Evolutionary conservation across 495 filamentous ascomycete species (phyloP).

Genomic region (Xylaria sp.): DNA sequence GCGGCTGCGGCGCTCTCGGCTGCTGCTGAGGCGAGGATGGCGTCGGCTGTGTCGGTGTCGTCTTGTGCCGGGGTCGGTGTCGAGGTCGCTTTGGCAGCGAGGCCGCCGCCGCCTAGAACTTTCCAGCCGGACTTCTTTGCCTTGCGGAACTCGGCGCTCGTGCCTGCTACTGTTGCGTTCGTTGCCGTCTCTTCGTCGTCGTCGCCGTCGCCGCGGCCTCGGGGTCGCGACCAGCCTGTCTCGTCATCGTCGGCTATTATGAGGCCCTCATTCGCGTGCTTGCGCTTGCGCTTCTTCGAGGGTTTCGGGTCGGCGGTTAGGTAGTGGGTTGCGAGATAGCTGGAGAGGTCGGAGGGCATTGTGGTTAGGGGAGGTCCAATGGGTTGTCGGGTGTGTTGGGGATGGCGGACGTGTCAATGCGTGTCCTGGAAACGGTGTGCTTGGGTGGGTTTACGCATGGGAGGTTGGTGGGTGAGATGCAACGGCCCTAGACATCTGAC

Average conservation of each 20-base stretch:
- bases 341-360: constrained; percentile 72
- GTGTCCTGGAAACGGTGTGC: not conserved
- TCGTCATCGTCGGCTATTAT: constrained; percentile 93
- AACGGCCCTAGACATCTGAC: not conserved
- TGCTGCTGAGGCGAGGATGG: constrained; percentile 78
- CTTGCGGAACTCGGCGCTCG: constrained; percentile 74
- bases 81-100: constrained; percentile 28
- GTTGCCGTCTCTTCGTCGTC: constrained; percentile 48
- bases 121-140: constrained; percentile 83
- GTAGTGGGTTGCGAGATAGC: constrained; percentile 95
- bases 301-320: constrained; percentile 76
- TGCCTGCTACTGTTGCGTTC: constrained; percentile 57
- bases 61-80: too few relatives aligned
- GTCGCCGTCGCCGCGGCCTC: constrained; percentile 51
- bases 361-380: constrained; percentile 2
- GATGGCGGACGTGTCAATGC: not conserved
- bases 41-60: constrained; percentile 74
- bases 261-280: constrained; percentile 69
- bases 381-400: not conserved
- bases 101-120: constrained; percentile 57
- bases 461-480: not conserved
- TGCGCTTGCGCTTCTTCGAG: constrained; percentile 87
- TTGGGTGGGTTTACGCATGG: not conserved
- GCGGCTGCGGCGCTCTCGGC: constrained; percentile 65
- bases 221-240: constrained; percentile 64